Evolutionary conservation across 768 basidiomycete species (phyloP).

Genomic region (Amanita polypyramis): DNA sequence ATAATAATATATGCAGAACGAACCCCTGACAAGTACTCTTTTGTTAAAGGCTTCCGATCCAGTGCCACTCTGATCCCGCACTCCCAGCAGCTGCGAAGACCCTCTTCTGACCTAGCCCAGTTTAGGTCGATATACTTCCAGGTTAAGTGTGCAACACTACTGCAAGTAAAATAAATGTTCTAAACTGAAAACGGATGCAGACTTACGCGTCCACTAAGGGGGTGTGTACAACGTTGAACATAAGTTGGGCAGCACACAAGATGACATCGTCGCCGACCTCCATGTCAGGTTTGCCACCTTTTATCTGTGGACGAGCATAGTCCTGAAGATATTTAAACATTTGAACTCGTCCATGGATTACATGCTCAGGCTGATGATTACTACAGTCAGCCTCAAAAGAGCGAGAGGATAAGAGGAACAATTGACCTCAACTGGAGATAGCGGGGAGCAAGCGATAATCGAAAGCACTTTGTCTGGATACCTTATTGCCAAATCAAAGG

Average conservation of each 20-base stretch:
- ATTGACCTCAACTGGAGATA: slow-evolving; percentile 19
- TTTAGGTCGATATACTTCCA: background rate
- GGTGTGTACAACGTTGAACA: slow-evolving; percentile 5
- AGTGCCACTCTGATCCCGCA: too few relatives aligned
- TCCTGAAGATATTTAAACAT: slow-evolving; percentile 17
- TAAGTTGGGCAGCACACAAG: slow-evolving; percentile 13
- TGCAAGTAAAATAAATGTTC: too few relatives aligned
- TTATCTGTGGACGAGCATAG: slow-evolving; percentile 6
- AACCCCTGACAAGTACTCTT: slow-evolving; percentile 14
- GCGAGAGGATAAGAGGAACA: background rate
- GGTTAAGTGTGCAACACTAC: background rate
- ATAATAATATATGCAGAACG: background rate
- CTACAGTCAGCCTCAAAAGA: background rate
- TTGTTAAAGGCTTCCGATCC: slow-evolving; percentile 2
- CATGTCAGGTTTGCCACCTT: slow-evolving; percentile 6
- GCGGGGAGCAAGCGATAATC: slow-evolving; percentile 25
- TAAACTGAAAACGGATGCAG: background rate
- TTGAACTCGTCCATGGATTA: slow-evolving; percentile 18
- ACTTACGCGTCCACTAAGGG: slow-evolving; percentile 10
- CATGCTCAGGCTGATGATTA: slow-evolving; percentile 17
- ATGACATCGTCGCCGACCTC: slow-evolving; percentile 14
- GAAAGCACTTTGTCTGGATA: slow-evolving; percentile 23
- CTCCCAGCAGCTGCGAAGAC: background rate
- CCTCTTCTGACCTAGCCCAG: background rate
- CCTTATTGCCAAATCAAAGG: slow-evolving; percentile 20